A percentile compares a stretch with the other conserved stretches of the same genome.
These are phyloP conservation scores for Cadophora malorum DNA, from an alignment of 2,329 filamentous ascomycete species.

Conservation along the genomic window DNA sequence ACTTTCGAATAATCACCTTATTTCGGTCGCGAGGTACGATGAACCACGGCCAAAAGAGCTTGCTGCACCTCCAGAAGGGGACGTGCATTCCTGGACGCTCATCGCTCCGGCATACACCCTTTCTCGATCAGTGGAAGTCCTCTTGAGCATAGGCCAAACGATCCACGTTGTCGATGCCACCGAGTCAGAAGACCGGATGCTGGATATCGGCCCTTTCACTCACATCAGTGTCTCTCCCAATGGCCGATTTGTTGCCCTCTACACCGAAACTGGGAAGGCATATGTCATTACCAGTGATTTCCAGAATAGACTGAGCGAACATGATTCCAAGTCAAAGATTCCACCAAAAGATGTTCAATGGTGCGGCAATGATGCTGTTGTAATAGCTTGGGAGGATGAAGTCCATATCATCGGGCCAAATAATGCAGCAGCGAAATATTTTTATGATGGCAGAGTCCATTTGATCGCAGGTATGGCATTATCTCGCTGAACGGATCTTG, in stretches of 20 bases:
- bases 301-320: conserved; percentile 88
- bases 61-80: conserved; percentile 75
- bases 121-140: conserved; percentile 89
- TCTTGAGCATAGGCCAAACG: conserved; percentile 84
- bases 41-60: conserved; percentile 89
- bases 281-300: conserved; percentile 97
- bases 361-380: conserved; percentile 94
- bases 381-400: conserved; percentile 97
- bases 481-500: background rate
- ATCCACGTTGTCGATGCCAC: conserved; percentile 86
- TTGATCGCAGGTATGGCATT: conserved; percentile 72
- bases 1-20: conserved; percentile 83
- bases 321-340: conserved; percentile 85
- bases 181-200: conserved; percentile 87
- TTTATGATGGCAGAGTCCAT: conserved; percentile 91
- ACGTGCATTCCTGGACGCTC: conserved; percentile 87
- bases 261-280: conserved; percentile 81
- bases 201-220: conserved; percentile 91
- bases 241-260: conserved; percentile 85
- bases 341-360: conserved; percentile 88
- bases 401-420: conserved; percentile 90
- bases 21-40: conserved; percentile 87
- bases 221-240: conserved; percentile 92
- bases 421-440: conserved; percentile 77
- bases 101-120: conserved; percentile 88